Evolutionary conservation across 768 basidiomycete genomes (phyloP), one percentile per base, ranked within the genome.

Genomic region (Atractiella rhizophila): DNA sequence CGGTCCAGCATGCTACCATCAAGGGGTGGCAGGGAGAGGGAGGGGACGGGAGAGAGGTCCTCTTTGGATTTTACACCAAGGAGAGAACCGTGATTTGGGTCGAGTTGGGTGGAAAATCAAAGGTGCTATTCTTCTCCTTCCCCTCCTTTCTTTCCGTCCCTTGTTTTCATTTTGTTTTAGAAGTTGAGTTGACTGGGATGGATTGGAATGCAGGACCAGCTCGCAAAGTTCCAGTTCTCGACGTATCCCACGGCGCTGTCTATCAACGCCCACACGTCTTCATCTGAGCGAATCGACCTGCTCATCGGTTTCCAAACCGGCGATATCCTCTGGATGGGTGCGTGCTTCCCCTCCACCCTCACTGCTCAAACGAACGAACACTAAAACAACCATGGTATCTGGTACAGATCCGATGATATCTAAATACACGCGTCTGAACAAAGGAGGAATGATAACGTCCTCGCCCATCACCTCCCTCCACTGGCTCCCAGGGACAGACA

Each of bases 321-420:
- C n/a, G 91, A 98, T 61, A 63, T 98, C 28, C 61, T 96, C 36
- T 96, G 91, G 91, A 65, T 96, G 41, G 86, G 86, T 78, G 47
- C 20, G 28, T 32, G 40, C 37, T 10, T 15, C 20, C 4, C 10
- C 35, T 28, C 24, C 25, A 9, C 13, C 4, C 27, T 2, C 1
- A 12, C 26, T 34, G 16, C 15, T 8, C n/a, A 26, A 10, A 2
- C 24, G 24, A 1, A 38, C 39, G 18, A 29, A 12, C 11, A 15
- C 13, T 6, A 33, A 81, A 16, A 85, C 83, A 58, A 85, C 83
- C 58, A 19, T 33, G 16, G 15, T 31, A 4, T 13, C 30, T 18
- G 10, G 19, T n/a, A 25, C 24, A 48, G 45, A 47, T 27, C 47
- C 48, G 16, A 27, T 51, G 21, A 50, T 33, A 6, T 42, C 46